These are phyloP conservation scores for Diplodia sapinea DNA, from an alignment of 2,329 filamentous ascomycete genomes.

Conservation along the genomic window DNA sequence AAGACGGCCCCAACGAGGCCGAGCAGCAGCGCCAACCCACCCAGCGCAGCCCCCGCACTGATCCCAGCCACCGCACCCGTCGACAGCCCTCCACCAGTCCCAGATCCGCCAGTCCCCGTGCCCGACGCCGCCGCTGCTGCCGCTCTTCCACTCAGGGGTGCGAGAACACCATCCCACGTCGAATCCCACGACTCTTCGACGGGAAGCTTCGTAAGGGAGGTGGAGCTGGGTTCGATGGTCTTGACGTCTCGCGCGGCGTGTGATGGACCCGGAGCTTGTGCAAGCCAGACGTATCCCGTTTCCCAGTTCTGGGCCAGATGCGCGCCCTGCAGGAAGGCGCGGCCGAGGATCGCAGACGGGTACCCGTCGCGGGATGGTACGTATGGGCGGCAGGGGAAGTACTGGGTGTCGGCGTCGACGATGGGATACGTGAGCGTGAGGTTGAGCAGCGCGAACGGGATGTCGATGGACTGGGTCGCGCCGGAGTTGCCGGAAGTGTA, in stretches of 20 bases:
- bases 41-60: too few species aligned
- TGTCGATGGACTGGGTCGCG: slow-evolving; percentile 49
- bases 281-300: background rate
- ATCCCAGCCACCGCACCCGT: too few species aligned
- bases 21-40: too few species aligned
- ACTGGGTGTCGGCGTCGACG: slow-evolving; percentile 41
- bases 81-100: too few species aligned
- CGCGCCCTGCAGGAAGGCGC: slow-evolving; percentile 57
- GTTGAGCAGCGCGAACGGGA: slow-evolving; percentile 48
- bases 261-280: background rate
- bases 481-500: slow-evolving; percentile 36
- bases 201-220: background rate
- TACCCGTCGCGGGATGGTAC: slow-evolving; percentile 20
- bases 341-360: slow-evolving; percentile 44
- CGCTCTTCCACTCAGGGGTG: background rate
- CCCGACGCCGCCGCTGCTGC: background rate
- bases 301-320: slow-evolving; percentile 44
- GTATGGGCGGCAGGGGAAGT: slow-evolving; percentile 52
- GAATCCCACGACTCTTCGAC: background rate
- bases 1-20: too few species aligned
- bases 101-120: too few species aligned
- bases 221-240: background rate
- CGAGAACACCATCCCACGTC: slow-evolving; percentile 13
- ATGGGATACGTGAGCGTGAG: slow-evolving; percentile 50
- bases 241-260: background rate